Evolutionary conservation across 495 filamentous ascomycete genomes (phyloP).

Genomic region (Cladorrhinum samala): DNA sequence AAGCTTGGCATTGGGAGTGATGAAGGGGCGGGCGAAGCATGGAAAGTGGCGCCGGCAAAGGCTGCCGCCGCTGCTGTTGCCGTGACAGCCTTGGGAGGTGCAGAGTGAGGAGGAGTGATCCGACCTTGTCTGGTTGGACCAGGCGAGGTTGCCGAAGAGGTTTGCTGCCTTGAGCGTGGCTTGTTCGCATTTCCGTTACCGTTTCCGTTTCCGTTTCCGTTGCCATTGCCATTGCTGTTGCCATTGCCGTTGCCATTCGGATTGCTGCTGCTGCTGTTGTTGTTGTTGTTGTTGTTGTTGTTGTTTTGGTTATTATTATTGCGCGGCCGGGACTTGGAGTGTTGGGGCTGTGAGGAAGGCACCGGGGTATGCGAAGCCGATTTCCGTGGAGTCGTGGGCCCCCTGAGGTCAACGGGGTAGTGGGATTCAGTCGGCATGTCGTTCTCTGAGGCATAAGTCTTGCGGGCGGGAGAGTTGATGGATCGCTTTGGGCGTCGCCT

Average conservation of each 20-base stretch:
- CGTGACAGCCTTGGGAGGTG: slow-evolving; percentile 30
- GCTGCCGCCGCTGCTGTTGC: slow-evolving; percentile 51
- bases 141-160: slow-evolving; percentile 26
- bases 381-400: slow-evolving; percentile 37
- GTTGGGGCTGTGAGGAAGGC: slow-evolving; percentile 18
- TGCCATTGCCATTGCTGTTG: slow-evolving; percentile 2
- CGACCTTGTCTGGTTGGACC: slow-evolving; percentile 29
- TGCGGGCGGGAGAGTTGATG: slow-evolving; percentile 30
- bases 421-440: slow-evolving; percentile 30
- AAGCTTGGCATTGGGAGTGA: slow-evolving; percentile 91
- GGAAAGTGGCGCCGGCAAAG: slow-evolving; percentile 93
- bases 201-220: slow-evolving; percentile 11
- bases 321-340: slow-evolving; percentile 25
- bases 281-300: slow-evolving; percentile 2
- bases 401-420: slow-evolving; percentile 19
- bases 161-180: slow-evolving; percentile 22
- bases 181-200: slow-evolving; percentile 13
- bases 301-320: no score
- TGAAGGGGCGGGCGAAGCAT: slow-evolving; percentile 87
- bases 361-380: slow-evolving; percentile 16
- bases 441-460: slow-evolving; percentile 45
- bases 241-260: no score
- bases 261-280: no score
- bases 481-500: slow-evolving; percentile 34
- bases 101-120: slow-evolving; percentile 35